phyloP scores from a whole-genome alignment of 129 eudicot genomes.

The Apium graveolens region DNA sequence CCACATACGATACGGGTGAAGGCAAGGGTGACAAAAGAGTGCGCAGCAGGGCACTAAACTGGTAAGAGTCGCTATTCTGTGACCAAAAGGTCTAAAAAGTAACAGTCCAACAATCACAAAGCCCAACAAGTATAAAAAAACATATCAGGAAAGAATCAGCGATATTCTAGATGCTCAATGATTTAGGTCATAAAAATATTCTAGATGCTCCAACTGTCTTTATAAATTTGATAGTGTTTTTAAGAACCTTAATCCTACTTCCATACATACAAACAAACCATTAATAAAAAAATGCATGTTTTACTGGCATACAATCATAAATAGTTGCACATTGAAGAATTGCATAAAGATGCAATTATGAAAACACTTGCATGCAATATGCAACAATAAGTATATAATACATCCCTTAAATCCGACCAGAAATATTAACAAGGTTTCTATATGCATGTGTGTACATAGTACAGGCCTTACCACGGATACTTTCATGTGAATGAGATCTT shows the following conservation, averaged over 20 bases:
- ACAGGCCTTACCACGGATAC: constrained; percentile 35
- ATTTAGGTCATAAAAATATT: neutral
- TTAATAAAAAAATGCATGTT: neutral
- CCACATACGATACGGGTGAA: neutral
- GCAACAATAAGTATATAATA: neutral
- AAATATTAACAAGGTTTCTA: neutral
- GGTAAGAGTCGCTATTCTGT: neutral
- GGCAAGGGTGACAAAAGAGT: neutral
- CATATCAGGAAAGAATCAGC: neutral
- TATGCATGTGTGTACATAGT: neutral
- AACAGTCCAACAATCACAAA: neutral
- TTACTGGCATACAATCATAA: neutral
- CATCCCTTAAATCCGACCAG: neutral
- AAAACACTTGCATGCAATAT: neutral
- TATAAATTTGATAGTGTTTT: neutral
- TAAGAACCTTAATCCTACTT: neutral
- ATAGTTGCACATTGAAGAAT: neutral
- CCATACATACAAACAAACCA: neutral
- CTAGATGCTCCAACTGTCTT: neutral
- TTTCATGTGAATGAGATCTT: constrained; percentile 25
- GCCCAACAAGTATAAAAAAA: neutral
- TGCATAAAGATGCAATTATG: neutral
- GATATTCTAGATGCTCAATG: neutral
- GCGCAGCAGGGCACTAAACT: neutral
- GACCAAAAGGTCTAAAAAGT: neutral